A percentile compares a stretch with the other conserved stretches of the same genome.
Conservation (phyloP, 768 basidiomycete species). For the Mrakia frigida region DNA sequence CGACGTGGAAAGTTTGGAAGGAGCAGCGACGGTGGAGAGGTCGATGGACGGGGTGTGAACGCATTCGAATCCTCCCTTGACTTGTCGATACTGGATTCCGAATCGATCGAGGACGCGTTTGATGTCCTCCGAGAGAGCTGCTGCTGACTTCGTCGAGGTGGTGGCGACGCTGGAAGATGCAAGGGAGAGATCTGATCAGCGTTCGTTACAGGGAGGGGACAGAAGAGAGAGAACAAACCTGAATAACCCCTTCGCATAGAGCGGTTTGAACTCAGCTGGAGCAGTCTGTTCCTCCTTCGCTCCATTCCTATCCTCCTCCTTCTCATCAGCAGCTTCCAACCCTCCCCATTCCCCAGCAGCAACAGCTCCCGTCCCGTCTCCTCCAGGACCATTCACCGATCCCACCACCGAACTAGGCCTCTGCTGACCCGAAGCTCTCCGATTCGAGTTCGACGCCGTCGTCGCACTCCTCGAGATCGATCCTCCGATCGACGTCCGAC, state of each 20-base stretch:
- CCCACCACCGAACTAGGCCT: conserved; percentile 14
- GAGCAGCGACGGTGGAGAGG: conserved; percentile 57
- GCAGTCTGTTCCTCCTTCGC: conserved; percentile 40
- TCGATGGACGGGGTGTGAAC: conserved; percentile 93
- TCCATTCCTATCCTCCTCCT: conserved; percentile 19
- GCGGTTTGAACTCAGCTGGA: conserved; percentile 81
- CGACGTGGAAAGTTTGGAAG: neutral
- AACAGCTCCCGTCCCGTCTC: conserved; percentile 48
- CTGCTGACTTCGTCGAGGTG: conserved; percentile 81
- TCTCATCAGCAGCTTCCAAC: conserved; percentile 22
- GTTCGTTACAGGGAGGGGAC: neutral
- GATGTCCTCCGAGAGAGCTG: conserved; percentile 76
- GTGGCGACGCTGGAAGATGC: conserved; percentile 72
- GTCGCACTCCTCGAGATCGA: conserved; percentile 23
- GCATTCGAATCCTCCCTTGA: conserved; percentile 88
- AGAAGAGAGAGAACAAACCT: conserved; percentile 51
- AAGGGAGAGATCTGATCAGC: neutral
- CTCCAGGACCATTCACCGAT: conserved; percentile 37
- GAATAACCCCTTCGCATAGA: conserved; percentile 93
- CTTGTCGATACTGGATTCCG: conserved; percentile 90
- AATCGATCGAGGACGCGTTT: conserved; percentile 81
- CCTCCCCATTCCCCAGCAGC: conserved; percentile 46
- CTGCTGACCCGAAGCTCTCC: conserved; percentile 26
- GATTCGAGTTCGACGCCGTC: conserved; percentile 3
- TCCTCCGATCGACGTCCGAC: conserved; percentile 40